These are phyloP conservation scores for Elsinoe australis DNA, from an alignment of 2,329 filamentous ascomycete species.

Conservation along the genomic window DNA sequence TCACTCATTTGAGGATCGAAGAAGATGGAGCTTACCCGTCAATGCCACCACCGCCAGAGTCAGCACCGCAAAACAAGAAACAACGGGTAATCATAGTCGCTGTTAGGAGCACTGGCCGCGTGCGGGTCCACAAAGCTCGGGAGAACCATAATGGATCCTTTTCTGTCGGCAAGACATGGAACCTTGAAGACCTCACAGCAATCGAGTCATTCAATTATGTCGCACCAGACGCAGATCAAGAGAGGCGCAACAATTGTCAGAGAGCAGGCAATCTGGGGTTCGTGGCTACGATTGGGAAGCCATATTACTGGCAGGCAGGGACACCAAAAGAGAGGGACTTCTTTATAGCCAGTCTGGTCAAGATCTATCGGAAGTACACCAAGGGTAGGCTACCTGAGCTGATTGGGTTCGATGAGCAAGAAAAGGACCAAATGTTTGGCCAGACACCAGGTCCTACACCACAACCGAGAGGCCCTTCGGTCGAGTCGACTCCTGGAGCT, in stretches of 20 bases:
- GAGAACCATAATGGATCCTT: constrained; percentile 92
- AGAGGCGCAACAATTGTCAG: constrained; percentile 52
- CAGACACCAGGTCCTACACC: constrained; percentile 19
- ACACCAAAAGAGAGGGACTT: constrained; percentile 97
- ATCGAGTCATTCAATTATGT: constrained; percentile 74
- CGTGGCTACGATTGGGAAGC: constrained; percentile 79
- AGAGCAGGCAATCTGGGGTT: constrained; percentile 85
- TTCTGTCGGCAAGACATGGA: constrained; percentile 98
- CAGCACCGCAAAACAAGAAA: constrained; percentile 71
- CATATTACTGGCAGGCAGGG: constrained; percentile 94
- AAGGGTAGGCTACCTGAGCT: constrained; percentile 73
- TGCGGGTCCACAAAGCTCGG: constrained; percentile 92
- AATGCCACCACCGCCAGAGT: constrained; percentile 71
- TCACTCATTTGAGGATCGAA: constrained; percentile 86
- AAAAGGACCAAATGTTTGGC: constrained; percentile 65
- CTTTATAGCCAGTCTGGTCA: constrained; percentile 91
- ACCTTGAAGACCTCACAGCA: constrained; percentile 76
- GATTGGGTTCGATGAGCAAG: constrained; percentile 70
- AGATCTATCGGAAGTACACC: constrained; percentile 95
- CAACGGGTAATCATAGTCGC: constrained; percentile 85
- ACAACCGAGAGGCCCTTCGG: constrained; percentile 19
- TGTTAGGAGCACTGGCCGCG: constrained; percentile 82
- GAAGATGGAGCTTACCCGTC: constrained; percentile 82
- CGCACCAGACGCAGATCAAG: constrained; percentile 35
- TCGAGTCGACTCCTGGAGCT: constrained; percentile 16